A percentile compares a stretch with the other conserved stretches of the same genome.
Evolutionary conservation across 169 alveolate species (phyloP).

Genomic region (Cyclospora cayetanensis): DNA sequence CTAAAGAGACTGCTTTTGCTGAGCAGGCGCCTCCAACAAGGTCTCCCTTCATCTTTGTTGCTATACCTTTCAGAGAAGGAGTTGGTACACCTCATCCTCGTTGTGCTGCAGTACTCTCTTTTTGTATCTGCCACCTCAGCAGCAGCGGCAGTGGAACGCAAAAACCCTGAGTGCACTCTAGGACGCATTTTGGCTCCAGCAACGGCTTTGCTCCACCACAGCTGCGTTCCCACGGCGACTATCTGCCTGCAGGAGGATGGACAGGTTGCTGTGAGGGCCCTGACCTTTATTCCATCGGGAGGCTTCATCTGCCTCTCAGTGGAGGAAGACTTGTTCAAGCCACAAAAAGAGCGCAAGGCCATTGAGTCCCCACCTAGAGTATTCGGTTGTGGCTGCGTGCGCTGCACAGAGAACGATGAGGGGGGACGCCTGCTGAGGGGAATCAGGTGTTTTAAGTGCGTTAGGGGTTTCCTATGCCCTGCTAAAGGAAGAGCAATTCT

Average conservation of each 20-base stretch:
- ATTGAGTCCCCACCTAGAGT: slow-evolving; percentile 75
- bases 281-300: slow-evolving; percentile 85
- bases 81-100: slow-evolving; percentile 79
- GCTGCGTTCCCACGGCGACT: slow-evolving; percentile 86
- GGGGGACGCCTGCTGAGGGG: slow-evolving; percentile 80
- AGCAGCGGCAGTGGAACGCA: slow-evolving; percentile 79
- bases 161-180: slow-evolving; percentile 79
- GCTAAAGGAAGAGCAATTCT: slow-evolving; percentile 55
- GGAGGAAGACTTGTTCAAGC: slow-evolving; percentile 84
- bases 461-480: slow-evolving; percentile 80
- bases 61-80: slow-evolving; percentile 82
- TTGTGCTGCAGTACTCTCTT: slow-evolving; percentile 84
- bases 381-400: slow-evolving; percentile 82
- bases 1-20: slow-evolving; percentile 75
- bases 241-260: slow-evolving; percentile 83
- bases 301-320: slow-evolving; percentile 82
- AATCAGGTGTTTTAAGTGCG: slow-evolving; percentile 81
- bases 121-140: slow-evolving; percentile 80
- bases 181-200: slow-evolving; percentile 82
- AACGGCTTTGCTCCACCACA: slow-evolving; percentile 82
- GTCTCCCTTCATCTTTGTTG: slow-evolving; percentile 82
- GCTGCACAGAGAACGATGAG: slow-evolving; percentile 83
- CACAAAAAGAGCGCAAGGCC: slow-evolving; percentile 81
- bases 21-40: slow-evolving; percentile 80
- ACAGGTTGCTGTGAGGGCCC: slow-evolving; percentile 82